Evolutionary conservation across 2,329 filamentous ascomycete genomes (phyloP).

Genomic region (Curvularia sp.): DNA sequence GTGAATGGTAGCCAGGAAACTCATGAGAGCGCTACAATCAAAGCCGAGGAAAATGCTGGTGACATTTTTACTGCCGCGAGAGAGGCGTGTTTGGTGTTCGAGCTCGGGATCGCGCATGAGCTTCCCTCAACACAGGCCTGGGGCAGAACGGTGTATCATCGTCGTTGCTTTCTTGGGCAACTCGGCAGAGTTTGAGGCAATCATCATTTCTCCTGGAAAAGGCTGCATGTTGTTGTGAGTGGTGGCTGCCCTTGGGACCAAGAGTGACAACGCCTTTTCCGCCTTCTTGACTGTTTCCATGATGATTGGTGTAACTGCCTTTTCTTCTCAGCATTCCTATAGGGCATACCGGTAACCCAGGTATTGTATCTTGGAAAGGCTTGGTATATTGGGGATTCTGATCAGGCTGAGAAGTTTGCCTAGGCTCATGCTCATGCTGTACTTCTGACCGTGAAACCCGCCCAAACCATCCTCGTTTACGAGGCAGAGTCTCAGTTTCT

Average conservation of each 20-base stretch:
- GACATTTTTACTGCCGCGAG: background rate
- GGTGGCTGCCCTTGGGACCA: background rate
- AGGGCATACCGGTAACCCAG: background rate
- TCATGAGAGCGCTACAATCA: too few species aligned
- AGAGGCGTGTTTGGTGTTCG: background rate
- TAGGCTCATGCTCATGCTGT: background rate
- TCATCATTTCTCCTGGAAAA: background rate
- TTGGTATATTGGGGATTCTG: background rate
- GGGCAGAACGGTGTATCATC: background rate
- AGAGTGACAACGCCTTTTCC: background rate
- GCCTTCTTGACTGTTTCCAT: background rate
- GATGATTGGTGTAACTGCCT: background rate
- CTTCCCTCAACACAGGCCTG: background rate
- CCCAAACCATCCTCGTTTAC: slow-evolving; percentile 23
- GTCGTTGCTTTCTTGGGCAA: background rate
- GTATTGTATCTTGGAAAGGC: background rate
- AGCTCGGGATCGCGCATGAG: background rate
- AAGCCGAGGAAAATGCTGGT: background rate
- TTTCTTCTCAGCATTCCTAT: background rate
- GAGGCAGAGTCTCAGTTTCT: slow-evolving; percentile 6
- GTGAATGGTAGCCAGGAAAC: too few species aligned
- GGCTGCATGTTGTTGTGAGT: background rate
- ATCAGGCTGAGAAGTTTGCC: background rate
- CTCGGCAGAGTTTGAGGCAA: background rate
- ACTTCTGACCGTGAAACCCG: background rate